These are phyloP conservation scores for Cryptosporidium viatorum DNA, from an alignment of 169 alveolate genomes.

Conservation along the genomic window DNA sequence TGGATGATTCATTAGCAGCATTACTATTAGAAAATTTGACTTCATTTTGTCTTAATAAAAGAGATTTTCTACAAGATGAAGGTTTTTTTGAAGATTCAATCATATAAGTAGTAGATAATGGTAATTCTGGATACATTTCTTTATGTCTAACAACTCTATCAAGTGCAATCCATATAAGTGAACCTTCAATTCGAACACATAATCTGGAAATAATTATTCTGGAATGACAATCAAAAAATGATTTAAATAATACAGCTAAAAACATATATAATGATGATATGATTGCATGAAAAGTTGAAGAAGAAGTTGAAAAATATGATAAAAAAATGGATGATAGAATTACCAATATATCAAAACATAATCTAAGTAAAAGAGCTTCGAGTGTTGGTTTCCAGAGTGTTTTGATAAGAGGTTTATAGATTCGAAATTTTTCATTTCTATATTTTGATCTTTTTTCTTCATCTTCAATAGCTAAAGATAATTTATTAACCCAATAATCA, in stretches of 20 bases:
- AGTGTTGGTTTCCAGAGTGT: conserved; percentile 53
- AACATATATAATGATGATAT: conserved; percentile 41
- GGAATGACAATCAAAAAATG: conserved; percentile 55
- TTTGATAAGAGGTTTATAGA: conserved; percentile 33
- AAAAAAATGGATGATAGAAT: conserved; percentile 23
- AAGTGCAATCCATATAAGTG: conserved; percentile 53
- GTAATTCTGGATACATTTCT: conserved; percentile 49
- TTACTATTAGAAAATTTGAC: conserved; percentile 52
- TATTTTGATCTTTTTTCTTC: conserved; percentile 32
- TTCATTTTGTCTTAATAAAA: conserved; percentile 60
- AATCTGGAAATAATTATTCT: conserved; percentile 42
- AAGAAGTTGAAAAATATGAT: conserved; percentile 47
- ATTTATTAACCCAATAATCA: conserved; percentile 42
- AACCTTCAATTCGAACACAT: conserved; percentile 58
- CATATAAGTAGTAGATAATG: conserved; percentile 28
- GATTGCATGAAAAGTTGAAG: conserved; percentile 5
- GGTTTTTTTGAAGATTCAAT: conserved; percentile 22
- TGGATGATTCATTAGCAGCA: conserved; percentile 70
- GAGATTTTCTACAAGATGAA: conserved; percentile 68
- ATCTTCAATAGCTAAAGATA: conserved; percentile 43
- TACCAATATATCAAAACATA: conserved; percentile 34
- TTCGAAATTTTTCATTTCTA: conserved; percentile 21
- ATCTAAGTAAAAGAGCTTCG: conserved; percentile 29
- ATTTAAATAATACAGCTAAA: conserved; percentile 13
- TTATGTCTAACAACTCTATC: conserved; percentile 70